Conservation (phyloP, 371 early-diverging fungal genomes). For the Phascolomyces articulosus region DNA sequence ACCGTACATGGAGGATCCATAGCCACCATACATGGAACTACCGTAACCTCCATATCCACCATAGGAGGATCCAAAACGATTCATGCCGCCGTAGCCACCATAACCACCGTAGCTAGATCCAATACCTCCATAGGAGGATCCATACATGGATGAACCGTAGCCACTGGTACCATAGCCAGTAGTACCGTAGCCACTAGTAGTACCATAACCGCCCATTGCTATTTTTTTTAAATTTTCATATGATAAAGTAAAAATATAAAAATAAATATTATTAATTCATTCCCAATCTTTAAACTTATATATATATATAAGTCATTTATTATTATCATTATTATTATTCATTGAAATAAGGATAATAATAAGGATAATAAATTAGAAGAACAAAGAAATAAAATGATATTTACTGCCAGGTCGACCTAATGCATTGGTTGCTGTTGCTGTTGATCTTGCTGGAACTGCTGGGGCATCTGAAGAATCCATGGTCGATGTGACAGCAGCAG, state of each 20-base stretch:
- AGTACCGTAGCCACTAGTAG: constrained; percentile 6
- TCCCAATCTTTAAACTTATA: too few species aligned
- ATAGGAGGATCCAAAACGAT: constrained; percentile 22
- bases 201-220: constrained; percentile 8
- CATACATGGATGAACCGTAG: constrained; percentile 15
- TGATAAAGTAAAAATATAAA: too few species aligned
- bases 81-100: constrained; percentile 35
- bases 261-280: too few species aligned
- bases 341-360: too few species aligned
- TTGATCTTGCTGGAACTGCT: constrained; percentile 26
- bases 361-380: too few species aligned
- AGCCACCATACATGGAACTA: constrained; percentile 34
- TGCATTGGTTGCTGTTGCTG: constrained; percentile 1
- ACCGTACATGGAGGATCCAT: constrained; percentile 17
- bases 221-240: too few species aligned
- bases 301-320: too few species aligned
- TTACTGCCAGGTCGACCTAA: constrained; percentile 8
- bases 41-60: constrained; percentile 28
- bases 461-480: constrained; percentile 15
- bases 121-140: constrained; percentile 20
- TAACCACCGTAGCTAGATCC: constrained; percentile 24
- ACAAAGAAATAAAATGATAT: background rate
- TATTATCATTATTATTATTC: too few species aligned
- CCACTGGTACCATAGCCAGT: constrained; percentile 23
- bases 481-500: constrained; percentile 1